Evolutionary conservation across 441 rosid genomes (phyloP).

Genomic region (Aleurites moluccanus): DNA sequence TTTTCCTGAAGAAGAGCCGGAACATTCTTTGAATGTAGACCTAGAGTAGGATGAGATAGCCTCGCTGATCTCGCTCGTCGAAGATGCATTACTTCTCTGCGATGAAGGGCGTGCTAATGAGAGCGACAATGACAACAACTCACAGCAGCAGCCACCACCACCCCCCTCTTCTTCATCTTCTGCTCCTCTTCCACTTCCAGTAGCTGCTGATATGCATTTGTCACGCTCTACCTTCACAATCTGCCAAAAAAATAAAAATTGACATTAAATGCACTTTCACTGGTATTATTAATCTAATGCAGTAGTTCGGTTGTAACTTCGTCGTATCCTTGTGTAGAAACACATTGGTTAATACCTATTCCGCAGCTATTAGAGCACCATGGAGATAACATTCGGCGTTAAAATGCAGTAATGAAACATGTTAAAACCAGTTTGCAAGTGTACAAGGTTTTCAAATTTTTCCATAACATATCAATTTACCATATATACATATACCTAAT

Average conservation of each 20-base stretch:
- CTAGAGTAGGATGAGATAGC: constrained; percentile 48
- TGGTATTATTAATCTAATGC: too few relatives aligned
- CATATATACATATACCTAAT: too few relatives aligned
- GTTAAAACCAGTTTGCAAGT: too few relatives aligned
- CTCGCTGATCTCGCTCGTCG: constrained; percentile 68
- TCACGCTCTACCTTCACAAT: constrained; percentile 28
- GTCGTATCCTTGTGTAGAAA: too few relatives aligned
- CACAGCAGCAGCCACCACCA: constrained; percentile 29
- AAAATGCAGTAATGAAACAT: too few relatives aligned
- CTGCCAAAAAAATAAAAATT: constrained; percentile 10
- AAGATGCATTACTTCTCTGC: constrained; percentile 56
- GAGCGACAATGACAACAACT: constrained; percentile 55
- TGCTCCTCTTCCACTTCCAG: constrained; percentile 26
- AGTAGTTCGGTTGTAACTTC: too few relatives aligned
- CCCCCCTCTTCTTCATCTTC: constrained; percentile 22
- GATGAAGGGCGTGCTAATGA: constrained; percentile 47
- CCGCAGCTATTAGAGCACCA: too few relatives aligned
- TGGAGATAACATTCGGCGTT: too few relatives aligned
- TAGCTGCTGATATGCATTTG: constrained; percentile 13
- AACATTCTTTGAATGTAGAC: constrained; percentile 41
- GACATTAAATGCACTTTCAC: too few relatives aligned
- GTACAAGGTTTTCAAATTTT: too few relatives aligned
- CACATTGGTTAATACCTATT: too few relatives aligned
- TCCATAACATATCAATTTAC: too few relatives aligned
- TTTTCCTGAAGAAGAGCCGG: constrained; percentile 32